Conservation (phyloP, 1,139 yeast species). For the Magnusiomyces clavatus region DNA sequence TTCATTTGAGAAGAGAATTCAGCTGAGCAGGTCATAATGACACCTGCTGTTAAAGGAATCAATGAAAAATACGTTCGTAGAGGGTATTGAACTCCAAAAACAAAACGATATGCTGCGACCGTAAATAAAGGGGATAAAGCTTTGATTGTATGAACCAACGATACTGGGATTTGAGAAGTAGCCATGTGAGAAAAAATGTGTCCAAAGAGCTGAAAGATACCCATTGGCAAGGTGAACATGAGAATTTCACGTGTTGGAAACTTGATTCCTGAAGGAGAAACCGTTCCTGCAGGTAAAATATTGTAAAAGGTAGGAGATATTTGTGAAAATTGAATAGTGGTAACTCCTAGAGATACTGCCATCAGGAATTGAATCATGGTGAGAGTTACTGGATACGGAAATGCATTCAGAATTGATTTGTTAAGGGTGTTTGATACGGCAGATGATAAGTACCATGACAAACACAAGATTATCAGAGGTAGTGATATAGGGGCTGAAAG, state of each 20-base stretch:
- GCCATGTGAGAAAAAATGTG: constrained; percentile 88
- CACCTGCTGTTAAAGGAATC: constrained; percentile 71
- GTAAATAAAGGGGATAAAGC: constrained; percentile 85
- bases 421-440: constrained; percentile 77
- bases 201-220: constrained; percentile 82
- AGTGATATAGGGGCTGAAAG: constrained; percentile 33
- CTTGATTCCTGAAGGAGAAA: constrained; percentile 32
- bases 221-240: constrained; percentile 81
- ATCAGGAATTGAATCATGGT: constrained; percentile 78
- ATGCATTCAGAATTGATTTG: constrained; percentile 60
- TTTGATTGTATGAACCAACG: constrained; percentile 85
- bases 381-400: constrained; percentile 72
- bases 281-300: constrained; percentile 28
- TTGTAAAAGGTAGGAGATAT: constrained; percentile 16
- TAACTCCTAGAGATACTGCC: constrained; percentile 56
- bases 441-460: constrained; percentile 73
- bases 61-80: constrained; percentile 67
- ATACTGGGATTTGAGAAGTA: constrained; percentile 79
- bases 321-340: constrained; percentile 22
- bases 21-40: constrained; percentile 66
- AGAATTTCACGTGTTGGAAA: constrained; percentile 48
- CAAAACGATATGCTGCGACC: constrained; percentile 63
- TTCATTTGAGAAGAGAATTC: constrained; percentile 40
- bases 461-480: constrained; percentile 45
- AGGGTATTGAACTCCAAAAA: constrained; percentile 52